These are phyloP conservation scores for Fusarium scirpi DNA, from an alignment of 2,329 filamentous ascomycete genomes.

Conservation along the genomic window DNA sequence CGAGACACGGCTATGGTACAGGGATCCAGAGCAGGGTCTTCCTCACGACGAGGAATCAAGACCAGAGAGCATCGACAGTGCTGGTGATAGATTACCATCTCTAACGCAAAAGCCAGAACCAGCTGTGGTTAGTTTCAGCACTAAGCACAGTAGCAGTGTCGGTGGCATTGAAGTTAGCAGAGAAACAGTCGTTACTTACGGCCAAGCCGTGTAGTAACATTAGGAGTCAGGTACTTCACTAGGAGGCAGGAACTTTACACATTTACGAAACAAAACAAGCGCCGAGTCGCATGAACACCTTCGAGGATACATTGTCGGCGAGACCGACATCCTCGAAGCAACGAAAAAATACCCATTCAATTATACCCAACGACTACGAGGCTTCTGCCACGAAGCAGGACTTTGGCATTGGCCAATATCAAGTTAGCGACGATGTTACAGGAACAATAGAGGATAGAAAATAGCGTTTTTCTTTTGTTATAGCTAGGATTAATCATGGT, in stretches of 20 bases:
- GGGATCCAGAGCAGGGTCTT: conserved; percentile 10
- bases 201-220: conserved; percentile 6
- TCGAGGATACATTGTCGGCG: conserved; percentile 2
- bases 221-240: not conserved
- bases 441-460: not conserved
- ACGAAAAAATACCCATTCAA: not conserved
- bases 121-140: conserved; percentile 39
- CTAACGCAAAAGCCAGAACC: conserved; percentile 30
- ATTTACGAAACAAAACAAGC: conserved; percentile 1
- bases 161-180: conserved; percentile 44
- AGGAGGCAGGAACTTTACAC: not conserved
- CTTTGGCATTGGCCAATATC: not conserved
- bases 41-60: conserved; percentile 24
- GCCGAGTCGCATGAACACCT: conserved; percentile 8
- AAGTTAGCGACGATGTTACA: not conserved
- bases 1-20: conserved; percentile 39
- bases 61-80: conserved; percentile 42
- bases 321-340: conserved; percentile 3
- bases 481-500: not conserved
- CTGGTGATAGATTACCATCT: conserved; percentile 25
- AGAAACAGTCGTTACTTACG: conserved; percentile 44
- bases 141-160: conserved; percentile 24
- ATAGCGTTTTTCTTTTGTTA: not conserved
- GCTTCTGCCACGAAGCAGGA: not conserved
- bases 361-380: not conserved